Conservation (phyloP, 1,284 basidiomycete genomes). For the Puccinia horiana region DNA sequence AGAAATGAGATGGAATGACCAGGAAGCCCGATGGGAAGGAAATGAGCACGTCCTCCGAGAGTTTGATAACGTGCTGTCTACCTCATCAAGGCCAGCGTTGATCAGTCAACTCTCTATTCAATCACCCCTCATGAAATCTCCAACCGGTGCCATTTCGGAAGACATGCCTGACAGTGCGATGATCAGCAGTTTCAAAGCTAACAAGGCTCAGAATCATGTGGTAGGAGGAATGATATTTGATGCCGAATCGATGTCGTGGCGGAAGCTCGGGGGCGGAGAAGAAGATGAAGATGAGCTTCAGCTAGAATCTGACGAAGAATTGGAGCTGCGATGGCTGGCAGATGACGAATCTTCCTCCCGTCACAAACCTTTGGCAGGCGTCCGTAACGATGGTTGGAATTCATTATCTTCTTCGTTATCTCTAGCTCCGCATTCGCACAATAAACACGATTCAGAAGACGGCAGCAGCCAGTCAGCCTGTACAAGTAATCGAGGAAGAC, state of each 20-base stretch:
- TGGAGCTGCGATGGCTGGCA: slow-evolving; percentile 67
- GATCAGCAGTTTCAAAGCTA: slow-evolving; percentile 35
- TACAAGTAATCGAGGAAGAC: slow-evolving; percentile 62
- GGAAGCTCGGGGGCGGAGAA: slow-evolving; percentile 65
- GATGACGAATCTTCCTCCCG: slow-evolving; percentile 59
- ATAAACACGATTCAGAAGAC: slow-evolving; percentile 60
- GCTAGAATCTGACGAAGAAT: slow-evolving; percentile 67
- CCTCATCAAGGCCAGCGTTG: slow-evolving; percentile 86
- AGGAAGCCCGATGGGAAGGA: slow-evolving; percentile 87
- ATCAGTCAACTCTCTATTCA: slow-evolving; percentile 76
- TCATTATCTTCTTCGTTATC: slow-evolving; percentile 43
- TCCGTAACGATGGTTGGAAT: slow-evolving; percentile 59
- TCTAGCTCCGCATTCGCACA: slow-evolving; percentile 55
- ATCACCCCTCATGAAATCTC: slow-evolving; percentile 63
- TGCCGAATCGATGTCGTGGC: slow-evolving; percentile 89
- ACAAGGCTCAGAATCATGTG: slow-evolving; percentile 63
- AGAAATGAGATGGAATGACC: slow-evolving; percentile 95
- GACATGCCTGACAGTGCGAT: slow-evolving; percentile 64
- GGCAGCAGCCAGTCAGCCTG: neutral
- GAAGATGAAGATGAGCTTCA: slow-evolving; percentile 92
- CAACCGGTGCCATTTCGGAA: slow-evolving; percentile 63
- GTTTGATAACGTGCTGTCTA: slow-evolving; percentile 78
- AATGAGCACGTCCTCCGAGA: slow-evolving; percentile 86
- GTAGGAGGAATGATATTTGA: slow-evolving; percentile 98
- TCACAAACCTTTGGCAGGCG: slow-evolving; percentile 40